phyloP scores from a whole-genome alignment of 257 asterid species.

The Solanum chmielewskii region DNA sequence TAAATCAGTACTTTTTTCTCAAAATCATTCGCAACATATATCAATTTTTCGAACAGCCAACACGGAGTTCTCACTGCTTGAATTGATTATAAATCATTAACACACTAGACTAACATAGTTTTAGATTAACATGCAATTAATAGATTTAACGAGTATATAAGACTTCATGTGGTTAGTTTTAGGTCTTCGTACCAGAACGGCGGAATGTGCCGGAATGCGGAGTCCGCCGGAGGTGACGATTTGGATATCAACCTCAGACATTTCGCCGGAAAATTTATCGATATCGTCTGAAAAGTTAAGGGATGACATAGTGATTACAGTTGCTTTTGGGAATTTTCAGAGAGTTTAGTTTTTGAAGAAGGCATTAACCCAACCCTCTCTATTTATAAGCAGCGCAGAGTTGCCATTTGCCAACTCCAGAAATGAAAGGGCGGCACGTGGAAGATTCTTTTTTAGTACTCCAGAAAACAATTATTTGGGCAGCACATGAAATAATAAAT shows the following conservation, averaged over 20 bases:
- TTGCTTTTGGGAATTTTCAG: neutral
- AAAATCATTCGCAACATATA: neutral
- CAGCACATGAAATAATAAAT: neutral
- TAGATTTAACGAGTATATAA: neutral
- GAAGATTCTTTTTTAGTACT: neutral
- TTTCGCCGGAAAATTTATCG: slow-evolving; percentile 9
- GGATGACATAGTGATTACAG: neutral
- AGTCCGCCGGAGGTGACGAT: slow-evolving; percentile 53
- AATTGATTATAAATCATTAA: neutral
- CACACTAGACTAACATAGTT: neutral
- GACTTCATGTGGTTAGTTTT: neutral
- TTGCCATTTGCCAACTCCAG: neutral
- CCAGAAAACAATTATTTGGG: neutral
- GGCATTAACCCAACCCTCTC: neutral
- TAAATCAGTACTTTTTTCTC: neutral
- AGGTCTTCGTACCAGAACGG: slow-evolving; percentile 38
- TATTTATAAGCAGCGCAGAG: neutral
- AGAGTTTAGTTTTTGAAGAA: neutral
- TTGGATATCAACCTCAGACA: slow-evolving; percentile 41
- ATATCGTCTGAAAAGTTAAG: slow-evolving; percentile 8
- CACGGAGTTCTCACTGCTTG: neutral
- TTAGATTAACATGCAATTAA: neutral
- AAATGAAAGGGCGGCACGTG: neutral
- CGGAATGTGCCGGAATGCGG: slow-evolving; percentile 58
- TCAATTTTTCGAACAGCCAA: neutral